Percentiles rank a stretch among this genome's conserved stretches.
Conservation (phyloP, 202 grass and related monocot genomes). For the Alloteropsis angusta region DNA sequence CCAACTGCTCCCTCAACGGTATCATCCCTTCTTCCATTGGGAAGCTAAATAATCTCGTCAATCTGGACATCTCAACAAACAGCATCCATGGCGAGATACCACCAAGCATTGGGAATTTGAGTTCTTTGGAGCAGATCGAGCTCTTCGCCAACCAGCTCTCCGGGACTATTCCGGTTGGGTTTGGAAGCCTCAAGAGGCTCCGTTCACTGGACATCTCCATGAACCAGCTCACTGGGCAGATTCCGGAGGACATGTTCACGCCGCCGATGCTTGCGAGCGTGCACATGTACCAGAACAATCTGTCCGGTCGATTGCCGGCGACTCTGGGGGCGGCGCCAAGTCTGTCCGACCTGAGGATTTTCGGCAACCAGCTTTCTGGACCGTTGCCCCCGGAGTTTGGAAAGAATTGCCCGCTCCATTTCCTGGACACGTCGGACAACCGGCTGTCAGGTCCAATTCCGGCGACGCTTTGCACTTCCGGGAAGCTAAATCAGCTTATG, state of each 20-base stretch:
- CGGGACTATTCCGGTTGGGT: slow-evolving; percentile 46
- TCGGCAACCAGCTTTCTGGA: slow-evolving; percentile 51
- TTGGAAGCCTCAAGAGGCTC: slow-evolving; percentile 44
- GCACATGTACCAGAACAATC: slow-evolving; percentile 57
- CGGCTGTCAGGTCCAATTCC: slow-evolving; percentile 53
- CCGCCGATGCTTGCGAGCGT: slow-evolving; percentile 43
- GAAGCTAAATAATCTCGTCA: slow-evolving; percentile 37
- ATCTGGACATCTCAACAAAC: slow-evolving; percentile 57
- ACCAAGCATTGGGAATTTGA: slow-evolving; percentile 31
- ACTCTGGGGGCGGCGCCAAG: slow-evolving; percentile 20
- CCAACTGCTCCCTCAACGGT: slow-evolving; percentile 51
- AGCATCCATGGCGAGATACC: slow-evolving; percentile 49
- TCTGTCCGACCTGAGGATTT: slow-evolving; percentile 53
- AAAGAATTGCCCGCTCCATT: slow-evolving; percentile 37
- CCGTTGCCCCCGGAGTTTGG: slow-evolving; percentile 55
- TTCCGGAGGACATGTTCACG: slow-evolving; percentile 56
- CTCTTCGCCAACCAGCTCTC: slow-evolving; percentile 53
- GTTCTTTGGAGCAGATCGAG: slow-evolving; percentile 55
- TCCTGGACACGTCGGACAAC: slow-evolving; percentile 59
- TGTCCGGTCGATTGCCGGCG: slow-evolving; percentile 42
- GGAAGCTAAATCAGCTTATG: slow-evolving; percentile 45
- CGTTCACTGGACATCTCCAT: slow-evolving; percentile 45
- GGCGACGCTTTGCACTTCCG: slow-evolving; percentile 34
- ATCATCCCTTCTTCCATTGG: slow-evolving; percentile 52
- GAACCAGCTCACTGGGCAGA: slow-evolving; percentile 40